phyloP scores from a whole-genome alignment of 352 stramenopile genomes.

The Pythium chondricola region DNA sequence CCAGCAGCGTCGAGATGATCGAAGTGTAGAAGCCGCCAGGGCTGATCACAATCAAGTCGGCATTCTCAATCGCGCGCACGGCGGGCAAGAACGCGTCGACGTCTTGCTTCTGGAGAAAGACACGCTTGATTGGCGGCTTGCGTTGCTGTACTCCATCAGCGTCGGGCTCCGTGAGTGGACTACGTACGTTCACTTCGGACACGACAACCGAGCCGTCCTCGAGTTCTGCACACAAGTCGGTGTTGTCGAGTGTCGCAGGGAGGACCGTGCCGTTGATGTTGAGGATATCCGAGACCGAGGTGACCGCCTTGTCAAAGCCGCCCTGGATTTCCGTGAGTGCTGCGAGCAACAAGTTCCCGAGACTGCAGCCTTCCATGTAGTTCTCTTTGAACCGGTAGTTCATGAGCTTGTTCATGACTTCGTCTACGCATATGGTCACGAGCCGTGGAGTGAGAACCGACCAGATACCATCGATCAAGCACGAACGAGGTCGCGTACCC shows the following conservation, averaged over 20 bases:
- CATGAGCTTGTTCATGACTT: constrained; percentile 85
- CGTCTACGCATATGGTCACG: constrained; percentile 30
- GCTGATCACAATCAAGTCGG: constrained; percentile 82
- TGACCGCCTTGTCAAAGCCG: constrained; percentile 75
- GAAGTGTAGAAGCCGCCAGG: constrained; percentile 84
- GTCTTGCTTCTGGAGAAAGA: constrained; percentile 71
- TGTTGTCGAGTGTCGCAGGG: constrained; percentile 78
- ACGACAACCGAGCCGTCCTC: constrained; percentile 64
- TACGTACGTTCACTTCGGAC: constrained; percentile 81
- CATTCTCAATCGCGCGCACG: constrained; percentile 75
- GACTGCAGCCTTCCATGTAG: constrained; percentile 83
- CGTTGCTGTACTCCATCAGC: constrained; percentile 28
- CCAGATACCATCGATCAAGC: background rate
- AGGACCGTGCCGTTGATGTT: constrained; percentile 79
- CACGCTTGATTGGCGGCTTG: constrained; percentile 71
- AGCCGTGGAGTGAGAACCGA: background rate
- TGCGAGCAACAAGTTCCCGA: constrained; percentile 74
- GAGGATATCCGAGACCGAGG: constrained; percentile 78
- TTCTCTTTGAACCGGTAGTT: constrained; percentile 86
- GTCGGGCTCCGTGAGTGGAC: constrained; percentile 33
- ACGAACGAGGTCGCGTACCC: constrained; percentile 23
- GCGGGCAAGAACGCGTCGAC: constrained; percentile 67
- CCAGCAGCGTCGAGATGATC: constrained; percentile 74
- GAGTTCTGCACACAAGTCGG: constrained; percentile 74
- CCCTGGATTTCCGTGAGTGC: constrained; percentile 78